Evolutionary conservation across 345 rosid genomes (phyloP), one percentile per base, ranked within the genome.

Genomic region (Eucalyptus polybractea): DNA sequence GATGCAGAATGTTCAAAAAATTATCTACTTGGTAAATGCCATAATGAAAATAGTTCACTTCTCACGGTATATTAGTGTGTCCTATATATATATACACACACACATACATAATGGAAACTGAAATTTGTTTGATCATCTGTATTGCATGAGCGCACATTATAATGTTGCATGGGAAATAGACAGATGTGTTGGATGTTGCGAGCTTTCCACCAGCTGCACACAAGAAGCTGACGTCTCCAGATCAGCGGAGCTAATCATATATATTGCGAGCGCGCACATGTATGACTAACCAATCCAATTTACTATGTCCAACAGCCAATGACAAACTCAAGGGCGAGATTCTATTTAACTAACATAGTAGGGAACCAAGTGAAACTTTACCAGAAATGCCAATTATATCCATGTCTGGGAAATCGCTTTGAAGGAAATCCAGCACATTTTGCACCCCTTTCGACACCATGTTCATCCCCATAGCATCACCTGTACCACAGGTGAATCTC

Each of bases 381-480:
- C 98, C 97, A 69, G 99, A 95, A 92, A 97, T 90, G 88, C 97
- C 98, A 45, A 96, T 93, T 16, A 96, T 95, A 90, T 96, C 97
- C 97, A 97, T 96, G 93, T 97, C 99, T 7, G 97, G 97, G 88
- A 96, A 97, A 91, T 97, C 96, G 67, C 86, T 93, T 13, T 92
- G 94, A 69, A 97, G 97, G 89, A 92, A 95, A 5, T 97, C 98
- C 33, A 97, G 95, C 81, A 97, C 98, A 91, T 97, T 96, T 92
- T 97, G 98, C 4, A 97, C 99, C 72, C 98, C 98, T 92, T 97
- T 97, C 67, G 99, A 96, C 31, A 95, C 96, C 99, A 97, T 97
- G 93, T 97, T 97, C 99, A 97, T 97, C 90, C 99, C 99, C 99
- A 97, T 97, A 19, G 99, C 99, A 87, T 97, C 99, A 33, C 99